These are phyloP conservation scores for Aspergillus coremiiformis DNA, from an alignment of 495 filamentous ascomycete species.

Conservation along the genomic window DNA sequence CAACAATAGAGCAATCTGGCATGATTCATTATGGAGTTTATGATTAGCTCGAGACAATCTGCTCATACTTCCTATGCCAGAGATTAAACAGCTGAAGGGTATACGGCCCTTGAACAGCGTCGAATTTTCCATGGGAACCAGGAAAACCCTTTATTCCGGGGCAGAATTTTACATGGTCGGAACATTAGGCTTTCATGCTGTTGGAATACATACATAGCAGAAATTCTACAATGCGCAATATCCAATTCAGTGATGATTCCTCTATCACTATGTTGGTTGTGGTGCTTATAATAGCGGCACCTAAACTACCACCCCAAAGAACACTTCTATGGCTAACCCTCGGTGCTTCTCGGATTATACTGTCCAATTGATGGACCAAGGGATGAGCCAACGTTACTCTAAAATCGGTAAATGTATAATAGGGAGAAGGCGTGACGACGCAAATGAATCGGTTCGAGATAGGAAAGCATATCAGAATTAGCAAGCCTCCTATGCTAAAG, in stretches of 20 bases:
- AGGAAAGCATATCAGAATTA: neutral
- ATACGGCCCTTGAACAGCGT: constrained; percentile 12
- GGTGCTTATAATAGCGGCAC: neutral
- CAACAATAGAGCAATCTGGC: constrained; percentile 67
- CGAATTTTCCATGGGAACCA: constrained; percentile 18
- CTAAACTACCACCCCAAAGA: neutral
- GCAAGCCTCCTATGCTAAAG: neutral
- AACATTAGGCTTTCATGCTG: constrained; percentile 9
- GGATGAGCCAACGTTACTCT: too few species aligned
- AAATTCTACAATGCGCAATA: neutral
- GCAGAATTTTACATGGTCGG: constrained; percentile 4
- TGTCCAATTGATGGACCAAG: neutral
- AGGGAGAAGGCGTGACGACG: neutral
- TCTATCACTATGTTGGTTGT: neutral
- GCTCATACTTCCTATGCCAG: constrained; percentile 14
- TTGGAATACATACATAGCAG: neutral
- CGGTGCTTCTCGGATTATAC: neutral
- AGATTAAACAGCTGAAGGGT: constrained; percentile 15
- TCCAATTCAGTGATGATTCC: neutral
- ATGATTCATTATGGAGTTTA: constrained; percentile 82
- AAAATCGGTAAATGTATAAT: too few species aligned
- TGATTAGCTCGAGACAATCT: constrained; percentile 84
- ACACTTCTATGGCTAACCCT: neutral
- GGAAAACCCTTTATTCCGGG: constrained; percentile 3
- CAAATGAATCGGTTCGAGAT: neutral